Evolutionary conservation across 805 yeast species (phyloP).

Genomic region (Blastobotrys peoriensis): DNA sequence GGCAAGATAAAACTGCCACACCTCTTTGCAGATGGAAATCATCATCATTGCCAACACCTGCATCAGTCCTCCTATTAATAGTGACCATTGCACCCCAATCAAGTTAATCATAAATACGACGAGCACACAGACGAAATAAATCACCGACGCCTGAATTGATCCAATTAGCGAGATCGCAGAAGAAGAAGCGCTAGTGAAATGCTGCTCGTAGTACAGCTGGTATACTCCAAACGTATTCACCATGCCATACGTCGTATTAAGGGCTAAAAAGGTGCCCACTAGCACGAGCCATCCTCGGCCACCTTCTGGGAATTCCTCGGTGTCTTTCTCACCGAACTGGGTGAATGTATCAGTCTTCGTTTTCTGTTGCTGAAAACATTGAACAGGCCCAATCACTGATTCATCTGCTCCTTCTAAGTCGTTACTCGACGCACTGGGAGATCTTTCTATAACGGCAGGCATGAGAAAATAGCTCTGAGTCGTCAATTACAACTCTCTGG

Average conservation of each 20-base stretch:
- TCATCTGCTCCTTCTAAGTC: too few relatives aligned
- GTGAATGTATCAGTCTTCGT: too few relatives aligned
- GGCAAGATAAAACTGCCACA: slow-evolving; percentile 45
- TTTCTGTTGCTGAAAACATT: too few relatives aligned
- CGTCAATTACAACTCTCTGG: too few relatives aligned
- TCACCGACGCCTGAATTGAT: slow-evolving; percentile 40
- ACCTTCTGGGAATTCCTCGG: slow-evolving; percentile 36
- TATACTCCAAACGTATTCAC: slow-evolving; percentile 53
- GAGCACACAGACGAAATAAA: slow-evolving; percentile 33
- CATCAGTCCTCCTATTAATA: slow-evolving; percentile 38
- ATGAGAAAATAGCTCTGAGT: too few relatives aligned
- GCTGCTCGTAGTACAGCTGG: slow-evolving; percentile 39
- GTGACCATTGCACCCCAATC: slow-evolving; percentile 36
- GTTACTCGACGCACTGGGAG: too few relatives aligned
- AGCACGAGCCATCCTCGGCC: slow-evolving; percentile 48
- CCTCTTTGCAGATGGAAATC: slow-evolving; percentile 36
- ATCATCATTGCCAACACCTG: slow-evolving; percentile 39
- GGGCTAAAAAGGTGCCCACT: slow-evolving; percentile 38
- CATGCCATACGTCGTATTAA: slow-evolving; percentile 50
- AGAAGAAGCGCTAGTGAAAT: slow-evolving; percentile 38
- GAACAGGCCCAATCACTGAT: too few relatives aligned
- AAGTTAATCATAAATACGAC: slow-evolving; percentile 35
- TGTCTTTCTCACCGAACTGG: too few relatives aligned
- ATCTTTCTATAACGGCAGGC: too few relatives aligned
- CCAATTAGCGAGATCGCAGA: slow-evolving; percentile 48